A percentile compares a stretch with the other conserved stretches of the same genome.
Conservation (phyloP, 1,284 basidiomycete species). For the Amylostereum chailletii region DNA sequence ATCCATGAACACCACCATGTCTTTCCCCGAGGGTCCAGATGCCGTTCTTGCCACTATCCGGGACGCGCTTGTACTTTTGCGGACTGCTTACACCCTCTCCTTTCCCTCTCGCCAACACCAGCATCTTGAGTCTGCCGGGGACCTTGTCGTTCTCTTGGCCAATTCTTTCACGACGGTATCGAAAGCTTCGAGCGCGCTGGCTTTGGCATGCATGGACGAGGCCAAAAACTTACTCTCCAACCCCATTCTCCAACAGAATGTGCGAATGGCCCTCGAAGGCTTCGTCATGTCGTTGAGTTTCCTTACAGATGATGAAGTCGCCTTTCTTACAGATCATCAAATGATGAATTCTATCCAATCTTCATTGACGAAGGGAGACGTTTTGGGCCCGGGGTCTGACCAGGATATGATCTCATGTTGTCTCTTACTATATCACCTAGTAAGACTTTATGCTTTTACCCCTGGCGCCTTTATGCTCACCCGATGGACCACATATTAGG, state of each 20-base stretch:
- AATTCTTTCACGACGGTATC: constrained; percentile 51
- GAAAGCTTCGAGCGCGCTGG: constrained; percentile 49
- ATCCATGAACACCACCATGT: constrained; percentile 43
- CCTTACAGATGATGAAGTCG: constrained; percentile 59
- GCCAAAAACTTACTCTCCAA: constrained; percentile 44
- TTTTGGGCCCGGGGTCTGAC: constrained; percentile 46
- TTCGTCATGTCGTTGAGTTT: constrained; percentile 51
- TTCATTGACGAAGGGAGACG: constrained; percentile 46
- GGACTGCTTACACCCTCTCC: constrained; percentile 35
- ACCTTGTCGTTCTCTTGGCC: constrained; percentile 51
- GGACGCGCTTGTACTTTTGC: constrained; percentile 50
- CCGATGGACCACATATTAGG: constrained; percentile 26
- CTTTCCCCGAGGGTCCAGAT: constrained; percentile 35
- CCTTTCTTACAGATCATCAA: constrained; percentile 54
- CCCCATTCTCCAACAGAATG: constrained; percentile 35
- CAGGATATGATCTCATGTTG: constrained; percentile 57
- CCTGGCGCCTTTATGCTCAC: background rate
- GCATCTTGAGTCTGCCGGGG: constrained; percentile 50
- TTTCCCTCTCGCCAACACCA: constrained; percentile 55
- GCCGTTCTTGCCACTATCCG: constrained; percentile 45
- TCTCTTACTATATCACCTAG: constrained; percentile 49
- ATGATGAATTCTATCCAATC: constrained; percentile 57
- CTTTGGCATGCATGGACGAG: constrained; percentile 43
- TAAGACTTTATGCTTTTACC: constrained; percentile 21
- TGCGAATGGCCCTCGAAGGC: constrained; percentile 49